These are phyloP conservation scores for Corymbia maculata DNA, from an alignment of 345 rosid species.

Conservation along the genomic window DNA sequence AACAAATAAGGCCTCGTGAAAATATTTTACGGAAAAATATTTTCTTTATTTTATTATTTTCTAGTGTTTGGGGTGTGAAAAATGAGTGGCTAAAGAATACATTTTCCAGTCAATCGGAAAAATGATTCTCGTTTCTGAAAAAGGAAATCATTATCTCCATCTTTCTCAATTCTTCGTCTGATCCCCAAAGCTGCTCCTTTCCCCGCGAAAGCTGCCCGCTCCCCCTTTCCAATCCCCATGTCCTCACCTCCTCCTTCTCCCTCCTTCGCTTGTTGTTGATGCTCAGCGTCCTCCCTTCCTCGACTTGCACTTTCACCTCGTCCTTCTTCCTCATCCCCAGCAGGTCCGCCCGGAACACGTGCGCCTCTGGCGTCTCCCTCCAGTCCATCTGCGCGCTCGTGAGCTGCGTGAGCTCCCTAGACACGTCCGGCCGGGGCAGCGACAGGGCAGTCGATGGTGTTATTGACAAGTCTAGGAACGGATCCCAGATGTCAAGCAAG, in stretches of 20 bases:
- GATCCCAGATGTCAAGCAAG: constrained; percentile 20
- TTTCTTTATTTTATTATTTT: too few relatives aligned
- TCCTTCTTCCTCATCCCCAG: constrained; percentile 31
- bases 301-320: constrained; percentile 28
- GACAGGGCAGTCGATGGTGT: not conserved
- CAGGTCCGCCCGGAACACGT: constrained; percentile 26
- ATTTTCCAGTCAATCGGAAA: too few relatives aligned
- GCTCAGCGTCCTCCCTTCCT: constrained; percentile 18
- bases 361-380: constrained; percentile 29
- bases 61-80: too few relatives aligned
- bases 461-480: not conserved
- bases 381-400: constrained; percentile 15
- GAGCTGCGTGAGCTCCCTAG: constrained; percentile 2
- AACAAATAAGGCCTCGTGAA: too few relatives aligned
- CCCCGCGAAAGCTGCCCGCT: constrained; percentile 18
- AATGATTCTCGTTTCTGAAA: too few relatives aligned
- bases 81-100: too few relatives aligned
- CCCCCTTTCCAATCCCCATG: constrained; percentile 22
- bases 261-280: constrained; percentile 19
- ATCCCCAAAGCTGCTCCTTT: too few relatives aligned
- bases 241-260: constrained; percentile 24
- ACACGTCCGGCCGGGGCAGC: not conserved
- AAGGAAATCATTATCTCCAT: too few relatives aligned
- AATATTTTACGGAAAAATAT: too few relatives aligned
- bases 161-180: too few relatives aligned